A percentile compares a stretch with the other conserved stretches of the same genome.
Evolutionary conservation across 495 filamentous ascomycete species (phyloP).

Genomic region (Bathelium albidoporum): DNA sequence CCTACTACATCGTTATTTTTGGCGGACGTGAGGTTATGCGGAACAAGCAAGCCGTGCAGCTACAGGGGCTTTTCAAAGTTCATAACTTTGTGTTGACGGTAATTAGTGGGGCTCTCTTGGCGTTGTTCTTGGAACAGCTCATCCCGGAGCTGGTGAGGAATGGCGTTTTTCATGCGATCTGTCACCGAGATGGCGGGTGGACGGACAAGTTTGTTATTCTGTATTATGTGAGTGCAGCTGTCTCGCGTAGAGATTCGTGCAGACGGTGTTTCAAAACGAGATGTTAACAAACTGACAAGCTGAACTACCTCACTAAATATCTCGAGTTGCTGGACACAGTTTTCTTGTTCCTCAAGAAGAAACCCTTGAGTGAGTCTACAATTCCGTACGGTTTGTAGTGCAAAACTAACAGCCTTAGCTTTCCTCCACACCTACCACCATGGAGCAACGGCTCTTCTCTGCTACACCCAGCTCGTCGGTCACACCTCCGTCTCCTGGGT

Average conservation of each 20-base stretch:
- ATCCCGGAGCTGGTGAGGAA: conserved; percentile 55
- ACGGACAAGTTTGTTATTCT: conserved; percentile 63
- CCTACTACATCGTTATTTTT: conserved; percentile 69
- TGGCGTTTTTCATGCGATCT: conserved; percentile 65
- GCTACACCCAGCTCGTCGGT: conserved; percentile 75
- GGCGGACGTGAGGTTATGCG: conserved; percentile 67
- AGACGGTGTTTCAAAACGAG: neutral
- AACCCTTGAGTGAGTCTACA: conserved; percentile 56
- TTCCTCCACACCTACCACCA: conserved; percentile 86
- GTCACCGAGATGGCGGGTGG: conserved; percentile 63
- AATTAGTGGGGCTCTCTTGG: conserved; percentile 56
- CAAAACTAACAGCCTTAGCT: conserved; percentile 34
- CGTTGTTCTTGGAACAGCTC: conserved; percentile 64
- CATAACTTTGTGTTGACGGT: conserved; percentile 73
- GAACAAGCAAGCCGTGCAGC: conserved; percentile 53
- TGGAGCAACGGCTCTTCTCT: conserved; percentile 72
- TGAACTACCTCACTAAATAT: conserved; percentile 80
- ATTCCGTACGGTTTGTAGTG: neutral
- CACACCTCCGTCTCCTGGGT: conserved; percentile 73
- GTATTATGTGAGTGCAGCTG: conserved; percentile 56
- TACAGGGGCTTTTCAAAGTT: conserved; percentile 60
- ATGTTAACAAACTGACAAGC: conserved; percentile 35
- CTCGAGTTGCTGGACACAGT: conserved; percentile 71
- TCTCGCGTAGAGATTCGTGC: neutral
- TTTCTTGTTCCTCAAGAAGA: conserved; percentile 81